Evolutionary conservation across 495 filamentous ascomycete genomes (phyloP).

Genomic region (Talaromyces wortmannii): DNA sequence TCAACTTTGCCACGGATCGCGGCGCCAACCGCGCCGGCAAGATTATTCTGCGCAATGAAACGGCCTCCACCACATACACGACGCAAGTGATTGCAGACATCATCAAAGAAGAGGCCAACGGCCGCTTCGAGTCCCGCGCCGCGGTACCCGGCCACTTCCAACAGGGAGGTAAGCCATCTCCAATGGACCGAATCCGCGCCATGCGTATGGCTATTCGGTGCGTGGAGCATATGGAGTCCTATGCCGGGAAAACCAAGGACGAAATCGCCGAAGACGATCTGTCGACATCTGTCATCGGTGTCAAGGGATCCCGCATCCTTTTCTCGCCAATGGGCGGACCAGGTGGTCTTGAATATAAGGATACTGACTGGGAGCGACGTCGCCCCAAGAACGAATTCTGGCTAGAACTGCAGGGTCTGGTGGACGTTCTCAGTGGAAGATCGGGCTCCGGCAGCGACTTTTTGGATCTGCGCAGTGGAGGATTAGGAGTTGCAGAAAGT

Average conservation of each 20-base stretch:
- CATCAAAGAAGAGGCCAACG: conserved; percentile 87
- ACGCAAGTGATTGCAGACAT: conserved; percentile 92
- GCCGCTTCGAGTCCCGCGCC: conserved; percentile 87
- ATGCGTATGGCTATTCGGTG: conserved; percentile 87
- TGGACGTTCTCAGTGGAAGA: conserved; percentile 77
- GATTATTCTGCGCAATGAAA: conserved; percentile 90
- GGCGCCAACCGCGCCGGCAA: conserved; percentile 90
- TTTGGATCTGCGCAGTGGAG: neutral
- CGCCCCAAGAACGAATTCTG: conserved; percentile 84
- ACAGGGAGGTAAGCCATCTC: conserved; percentile 86
- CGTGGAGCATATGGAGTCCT: conserved; percentile 81
- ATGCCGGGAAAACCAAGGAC: conserved; percentile 55
- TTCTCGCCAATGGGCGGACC: conserved; percentile 68
- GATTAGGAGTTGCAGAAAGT: neutral
- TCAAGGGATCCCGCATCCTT: conserved; percentile 81
- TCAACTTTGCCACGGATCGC: conserved; percentile 77
- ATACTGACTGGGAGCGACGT: conserved; percentile 89
- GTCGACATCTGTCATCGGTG: conserved; percentile 79
- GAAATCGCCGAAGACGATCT: conserved; percentile 63
- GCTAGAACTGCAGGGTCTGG: conserved; percentile 71
- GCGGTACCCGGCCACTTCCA: conserved; percentile 96
- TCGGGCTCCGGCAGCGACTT: neutral
- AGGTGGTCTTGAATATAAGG: conserved; percentile 64
- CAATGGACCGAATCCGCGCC: conserved; percentile 93
- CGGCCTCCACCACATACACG: conserved; percentile 80